Percentiles rank a stretch among this genome's conserved stretches.
Evolutionary conservation across 164 flowering plant genomes (phyloP).

Genomic region (Cinnamomum chago): DNA sequence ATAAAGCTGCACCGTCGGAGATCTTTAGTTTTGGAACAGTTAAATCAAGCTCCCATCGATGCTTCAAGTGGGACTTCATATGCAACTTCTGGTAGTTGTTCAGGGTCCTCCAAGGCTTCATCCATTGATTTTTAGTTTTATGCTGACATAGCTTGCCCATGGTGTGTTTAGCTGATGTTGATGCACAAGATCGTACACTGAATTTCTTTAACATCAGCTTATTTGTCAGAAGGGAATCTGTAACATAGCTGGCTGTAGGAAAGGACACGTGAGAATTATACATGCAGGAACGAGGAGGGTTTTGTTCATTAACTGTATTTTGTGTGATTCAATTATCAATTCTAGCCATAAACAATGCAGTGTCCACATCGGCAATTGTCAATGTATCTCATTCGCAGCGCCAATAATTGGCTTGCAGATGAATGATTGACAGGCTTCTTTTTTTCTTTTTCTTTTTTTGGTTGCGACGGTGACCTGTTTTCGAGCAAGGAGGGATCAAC

Average conservation of each 20-base stretch:
- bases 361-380: background rate
- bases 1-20: constrained; percentile 75
- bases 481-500: too few species aligned
- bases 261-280: background rate
- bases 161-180: background rate
- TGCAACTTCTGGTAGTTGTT: constrained; percentile 55
- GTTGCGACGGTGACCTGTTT: too few species aligned
- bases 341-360: too few species aligned
- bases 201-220: too few species aligned
- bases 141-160: background rate
- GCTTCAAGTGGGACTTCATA: constrained; percentile 82
- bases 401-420: background rate
- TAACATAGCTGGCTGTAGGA: background rate
- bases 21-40: constrained; percentile 67
- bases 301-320: too few species aligned
- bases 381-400: background rate
- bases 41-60: constrained; percentile 96
- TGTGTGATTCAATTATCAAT: background rate
- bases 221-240: background rate
- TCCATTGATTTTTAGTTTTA: constrained; percentile 55
- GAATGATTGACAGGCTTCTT: background rate
- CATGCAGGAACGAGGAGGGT: background rate
- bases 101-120: constrained; percentile 49
- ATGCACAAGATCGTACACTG: background rate
- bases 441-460: too few species aligned